phyloP scores from a whole-genome alignment of 345 rosid genomes.

The Arabis alpina region DNA sequence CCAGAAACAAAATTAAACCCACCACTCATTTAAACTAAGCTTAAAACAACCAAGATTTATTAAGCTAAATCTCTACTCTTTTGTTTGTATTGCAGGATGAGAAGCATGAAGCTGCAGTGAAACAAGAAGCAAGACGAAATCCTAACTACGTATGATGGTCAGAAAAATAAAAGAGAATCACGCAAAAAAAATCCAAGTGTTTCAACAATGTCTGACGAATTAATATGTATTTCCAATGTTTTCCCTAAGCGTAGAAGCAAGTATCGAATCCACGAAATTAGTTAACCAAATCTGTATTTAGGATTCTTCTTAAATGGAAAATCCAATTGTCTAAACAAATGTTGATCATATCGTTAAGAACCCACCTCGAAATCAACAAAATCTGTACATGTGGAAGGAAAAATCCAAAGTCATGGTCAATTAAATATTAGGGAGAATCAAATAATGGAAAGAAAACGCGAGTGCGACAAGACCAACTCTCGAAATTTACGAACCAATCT shows the following conservation, averaged over 20 bases:
- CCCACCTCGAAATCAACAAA: conserved; percentile 19
- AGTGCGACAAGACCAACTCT: conserved; percentile 26
- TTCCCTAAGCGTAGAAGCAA: conserved; percentile 3
- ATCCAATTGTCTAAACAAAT: conserved; percentile 1
- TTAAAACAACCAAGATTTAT: no score
- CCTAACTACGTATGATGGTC: conserved; percentile 24
- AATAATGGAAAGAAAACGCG: conserved; percentile 22
- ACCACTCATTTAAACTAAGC: no score
- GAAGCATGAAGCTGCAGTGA: conserved; percentile 53
- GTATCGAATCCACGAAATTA: conserved; percentile 25
- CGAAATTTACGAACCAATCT: conserved; percentile 27
- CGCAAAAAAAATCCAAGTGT: background rate
- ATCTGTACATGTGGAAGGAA: conserved; percentile 9
- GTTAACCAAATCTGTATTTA: conserved; percentile 32
- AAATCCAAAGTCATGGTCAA: conserved; percentile 12
- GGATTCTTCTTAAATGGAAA: conserved; percentile 30
- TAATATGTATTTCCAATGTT: conserved; percentile 16
- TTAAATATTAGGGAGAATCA: conserved; percentile 5
- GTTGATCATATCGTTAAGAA: background rate
- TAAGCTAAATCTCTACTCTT: no score
- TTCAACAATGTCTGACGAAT: conserved; percentile 6
- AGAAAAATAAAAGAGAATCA: conserved; percentile 32
- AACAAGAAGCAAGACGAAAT: conserved; percentile 5
- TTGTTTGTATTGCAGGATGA: conserved; percentile 51
- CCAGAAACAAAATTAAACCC: conserved; percentile 17